A percentile compares a stretch with the other conserved stretches of the same genome.
phyloP scores from a whole-genome alignment of 225 moss, liverwort and hornwort species.

The Sphagnum tenellum region DNA sequence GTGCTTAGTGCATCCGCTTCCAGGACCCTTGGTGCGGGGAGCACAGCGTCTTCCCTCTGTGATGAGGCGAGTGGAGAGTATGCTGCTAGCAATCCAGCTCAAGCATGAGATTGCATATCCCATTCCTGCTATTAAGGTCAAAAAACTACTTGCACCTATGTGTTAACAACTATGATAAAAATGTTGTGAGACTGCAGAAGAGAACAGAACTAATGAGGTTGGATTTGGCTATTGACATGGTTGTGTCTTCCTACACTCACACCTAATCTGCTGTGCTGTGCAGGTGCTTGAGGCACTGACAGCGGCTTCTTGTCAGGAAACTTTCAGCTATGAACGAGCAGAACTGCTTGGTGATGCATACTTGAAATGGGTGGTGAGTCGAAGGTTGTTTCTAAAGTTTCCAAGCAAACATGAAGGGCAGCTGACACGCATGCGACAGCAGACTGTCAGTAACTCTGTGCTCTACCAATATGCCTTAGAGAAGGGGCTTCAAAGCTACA shows the following conservation, averaged over 20 bases:
- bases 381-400: slow-evolving; percentile 82
- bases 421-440: slow-evolving; percentile 96
- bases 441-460: slow-evolving; percentile 97
- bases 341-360: slow-evolving; percentile 96
- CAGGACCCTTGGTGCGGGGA: slow-evolving; percentile 86
- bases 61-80: slow-evolving; percentile 98
- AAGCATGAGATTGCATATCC: slow-evolving; percentile 72
- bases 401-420: slow-evolving; percentile 98
- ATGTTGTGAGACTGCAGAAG: no score
- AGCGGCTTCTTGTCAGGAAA: slow-evolving; percentile 98
- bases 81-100: slow-evolving; percentile 90
- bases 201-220: no score
- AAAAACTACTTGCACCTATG: background rate
- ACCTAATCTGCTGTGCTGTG: background rate
- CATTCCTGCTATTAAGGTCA: slow-evolving; percentile 85
- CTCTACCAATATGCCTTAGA: slow-evolving; percentile 90
- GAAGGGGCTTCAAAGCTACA: slow-evolving; percentile 87
- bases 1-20: slow-evolving; percentile 96
- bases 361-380: slow-evolving; percentile 98
- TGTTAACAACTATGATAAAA: background rate
- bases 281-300: slow-evolving; percentile 97
- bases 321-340: slow-evolving; percentile 95
- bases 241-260: no score
- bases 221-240: no score
- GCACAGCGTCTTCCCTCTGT: slow-evolving; percentile 97